A percentile compares a stretch with the other conserved stretches of the same genome.
Evolutionary conservation across 1,284 basidiomycete species (phyloP).

Genomic region (Malassezia furfur): DNA sequence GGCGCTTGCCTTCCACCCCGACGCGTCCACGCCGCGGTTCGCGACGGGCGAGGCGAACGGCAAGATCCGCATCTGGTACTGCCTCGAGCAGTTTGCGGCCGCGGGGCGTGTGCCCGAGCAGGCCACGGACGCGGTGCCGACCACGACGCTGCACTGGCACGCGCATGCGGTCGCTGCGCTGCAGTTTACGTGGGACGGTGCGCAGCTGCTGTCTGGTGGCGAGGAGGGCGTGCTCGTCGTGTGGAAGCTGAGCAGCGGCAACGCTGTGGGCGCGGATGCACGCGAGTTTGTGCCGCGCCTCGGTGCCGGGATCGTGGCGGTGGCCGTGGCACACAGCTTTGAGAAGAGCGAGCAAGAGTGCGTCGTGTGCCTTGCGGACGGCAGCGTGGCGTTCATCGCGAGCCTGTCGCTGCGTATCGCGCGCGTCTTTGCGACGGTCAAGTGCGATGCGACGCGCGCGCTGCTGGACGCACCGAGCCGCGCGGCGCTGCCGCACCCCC

Average conservation of each 20-base stretch:
- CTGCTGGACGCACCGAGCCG: conserved; percentile 8
- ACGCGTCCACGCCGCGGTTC: conserved; percentile 66
- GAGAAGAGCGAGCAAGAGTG: conserved; percentile 66
- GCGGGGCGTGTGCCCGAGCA: conserved; percentile 4
- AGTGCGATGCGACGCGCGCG: conserved; percentile 51
- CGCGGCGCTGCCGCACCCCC: conserved; percentile 19
- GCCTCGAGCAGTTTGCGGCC: conserved; percentile 52
- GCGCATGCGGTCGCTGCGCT: conserved; percentile 85
- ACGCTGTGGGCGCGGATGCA: conserved; percentile 20
- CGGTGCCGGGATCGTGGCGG: conserved; percentile 64
- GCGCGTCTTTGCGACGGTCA: conserved; percentile 68
- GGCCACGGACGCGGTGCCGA: conserved; percentile 53
- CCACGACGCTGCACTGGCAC: conserved; percentile 89
- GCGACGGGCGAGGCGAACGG: conserved; percentile 84
- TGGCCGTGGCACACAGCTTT: conserved; percentile 56
- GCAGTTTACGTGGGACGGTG: conserved; percentile 78
- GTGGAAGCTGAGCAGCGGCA: conserved; percentile 60
- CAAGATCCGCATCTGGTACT: conserved; percentile 83
- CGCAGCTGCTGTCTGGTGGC: conserved; percentile 85
- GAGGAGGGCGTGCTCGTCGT: conserved; percentile 91
- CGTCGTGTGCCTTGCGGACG: conserved; percentile 71
- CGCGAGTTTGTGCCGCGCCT: conserved; percentile 72
- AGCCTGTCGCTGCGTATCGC: conserved; percentile 63
- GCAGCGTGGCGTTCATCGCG: conserved; percentile 68
- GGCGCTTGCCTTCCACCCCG: conserved; percentile 77